Conservation (phyloP, 176 grass and related monocot genomes). For the Ensete glaucum region DNA sequence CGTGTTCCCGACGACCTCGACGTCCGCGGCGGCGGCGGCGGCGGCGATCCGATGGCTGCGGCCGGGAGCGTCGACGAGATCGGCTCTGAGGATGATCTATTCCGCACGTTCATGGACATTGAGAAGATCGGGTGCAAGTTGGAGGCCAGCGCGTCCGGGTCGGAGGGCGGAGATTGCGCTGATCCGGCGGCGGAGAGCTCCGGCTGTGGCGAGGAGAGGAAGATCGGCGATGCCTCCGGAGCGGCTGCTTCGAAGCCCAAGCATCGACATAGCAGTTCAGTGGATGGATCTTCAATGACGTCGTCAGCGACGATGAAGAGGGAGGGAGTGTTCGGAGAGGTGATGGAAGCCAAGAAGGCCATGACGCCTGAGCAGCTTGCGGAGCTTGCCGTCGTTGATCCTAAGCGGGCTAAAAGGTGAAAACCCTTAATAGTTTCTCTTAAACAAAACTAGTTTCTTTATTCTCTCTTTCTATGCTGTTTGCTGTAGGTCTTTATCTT, state of each 20-base stretch:
- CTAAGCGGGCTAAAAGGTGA: slow-evolving; percentile 96
- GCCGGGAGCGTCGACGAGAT: slow-evolving; percentile 61
- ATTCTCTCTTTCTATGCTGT: neutral
- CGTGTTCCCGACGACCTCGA: slow-evolving; percentile 67
- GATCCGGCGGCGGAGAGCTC: slow-evolving; percentile 63
- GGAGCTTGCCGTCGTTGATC: slow-evolving; percentile 67
- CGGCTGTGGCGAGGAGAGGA: slow-evolving; percentile 16
- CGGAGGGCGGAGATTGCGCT: slow-evolving; percentile 24
- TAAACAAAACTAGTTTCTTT: neutral
- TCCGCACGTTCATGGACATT: slow-evolving; percentile 97
- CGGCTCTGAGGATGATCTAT: slow-evolving; percentile 90
- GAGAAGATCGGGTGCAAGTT: slow-evolving; percentile 74
- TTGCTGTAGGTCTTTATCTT: neutral
- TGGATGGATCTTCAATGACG: slow-evolving; percentile 69
- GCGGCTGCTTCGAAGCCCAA: slow-evolving; percentile 44
- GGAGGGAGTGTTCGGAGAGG: slow-evolving; percentile 53
- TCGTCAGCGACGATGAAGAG: slow-evolving; percentile 23
- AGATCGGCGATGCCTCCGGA: neutral
- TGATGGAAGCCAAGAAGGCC: slow-evolving; percentile 90
- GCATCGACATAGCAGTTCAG: slow-evolving; percentile 87
- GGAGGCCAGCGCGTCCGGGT: slow-evolving; percentile 37
- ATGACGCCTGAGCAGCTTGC: slow-evolving; percentile 75
- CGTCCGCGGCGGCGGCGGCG: slow-evolving; percentile 29
- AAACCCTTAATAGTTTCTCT: neutral
- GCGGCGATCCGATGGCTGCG: slow-evolving; percentile 24